Percentiles rank a stretch among this genome's conserved stretches.
phyloP scores from a whole-genome alignment of 352 stramenopile species.

The Pythium angustatum region DNA sequence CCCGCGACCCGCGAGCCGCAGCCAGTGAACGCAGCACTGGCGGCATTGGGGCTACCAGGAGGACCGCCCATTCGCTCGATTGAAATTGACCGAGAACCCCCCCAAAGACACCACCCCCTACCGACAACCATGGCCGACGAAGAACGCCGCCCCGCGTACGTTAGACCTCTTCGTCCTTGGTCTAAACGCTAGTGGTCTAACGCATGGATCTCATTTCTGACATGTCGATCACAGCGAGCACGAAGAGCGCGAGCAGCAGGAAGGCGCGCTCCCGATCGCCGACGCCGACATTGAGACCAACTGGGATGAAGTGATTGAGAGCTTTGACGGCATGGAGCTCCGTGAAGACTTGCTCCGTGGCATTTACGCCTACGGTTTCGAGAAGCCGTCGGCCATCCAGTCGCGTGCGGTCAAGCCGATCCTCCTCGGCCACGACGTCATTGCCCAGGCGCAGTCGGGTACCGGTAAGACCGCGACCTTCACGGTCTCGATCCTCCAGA shows the following conservation, averaged over 20 bases:
- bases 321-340: slow-evolving; percentile 99
- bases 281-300: slow-evolving; percentile 98
- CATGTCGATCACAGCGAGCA: slow-evolving; percentile 28
- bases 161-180: neutral
- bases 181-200: no score
- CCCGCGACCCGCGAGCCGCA: slow-evolving; percentile 14
- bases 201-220: slow-evolving; percentile 5
- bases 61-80: slow-evolving; percentile 43
- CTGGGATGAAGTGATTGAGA: slow-evolving; percentile 98
- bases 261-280: slow-evolving; percentile 68
- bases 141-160: slow-evolving; percentile 58
- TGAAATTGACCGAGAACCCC: slow-evolving; percentile 37
- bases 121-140: slow-evolving; percentile 78
- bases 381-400: slow-evolving; percentile 99
- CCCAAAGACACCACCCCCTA: slow-evolving; percentile 25
- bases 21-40: slow-evolving; percentile 36
- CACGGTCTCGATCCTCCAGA: slow-evolving; percentile 98
- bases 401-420: slow-evolving; percentile 98
- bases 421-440: slow-evolving; percentile 97
- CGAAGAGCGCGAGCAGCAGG: slow-evolving; percentile 65
- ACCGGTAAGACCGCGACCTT: slow-evolving; percentile 99
- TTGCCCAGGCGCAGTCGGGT: slow-evolving; percentile 98
- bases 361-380: slow-evolving; percentile 99
- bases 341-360: slow-evolving; percentile 98
- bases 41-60: slow-evolving; percentile 17